Base-by-base conservation (phyloP, 129 eudicot genomes). In the Flaveria robusta region DNA sequence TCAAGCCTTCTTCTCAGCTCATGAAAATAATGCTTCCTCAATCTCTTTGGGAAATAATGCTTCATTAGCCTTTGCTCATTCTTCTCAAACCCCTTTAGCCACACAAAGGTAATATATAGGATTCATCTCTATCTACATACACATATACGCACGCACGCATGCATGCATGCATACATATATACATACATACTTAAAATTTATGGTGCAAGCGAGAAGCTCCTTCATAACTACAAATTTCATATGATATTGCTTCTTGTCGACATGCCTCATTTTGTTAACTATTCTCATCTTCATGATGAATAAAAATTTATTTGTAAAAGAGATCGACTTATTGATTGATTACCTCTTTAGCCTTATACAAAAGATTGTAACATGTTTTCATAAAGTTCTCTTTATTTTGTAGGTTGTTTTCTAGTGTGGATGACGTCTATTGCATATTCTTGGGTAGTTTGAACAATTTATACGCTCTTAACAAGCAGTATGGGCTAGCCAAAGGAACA, bases 351-450 rank as follows among this genome's bases (percentile, higher is more conserved):
- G 37, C 37, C 37, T 31, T 31, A 31, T 5, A 31, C 37, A 31
- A 31, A 31, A 31, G 37, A 31, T 31, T 31, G 37, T 31, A 31
- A 7, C 37, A 31, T 31, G 37, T 31, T 31, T 31, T 29, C n/a
- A 27, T n/a, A 9, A 5, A 15, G 19, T 45, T 39, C 14, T 39
- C 23, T 46, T 5, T 29, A 34, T 77, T 42, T 72, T 83, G 80
- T 65, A 94, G 99, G 89, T 75, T 89, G 74, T 94, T 91, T 72
- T 74, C 87, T 78, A 86, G 90, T 14, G 80, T 86, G 71, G 88
- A 91, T 77, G 93, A 89, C 71, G 84, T 94, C 14, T 88, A 89
- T 62, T 91, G 99, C 85, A 81, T 92, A 20, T 94, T 94, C 29
- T 18, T 87, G 86, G 99, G 99, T 71, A 80, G 77, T 58, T 72